Base-by-base conservation (phyloP, 257 asterid genomes). In the Ehretia macrophylla region DNA sequence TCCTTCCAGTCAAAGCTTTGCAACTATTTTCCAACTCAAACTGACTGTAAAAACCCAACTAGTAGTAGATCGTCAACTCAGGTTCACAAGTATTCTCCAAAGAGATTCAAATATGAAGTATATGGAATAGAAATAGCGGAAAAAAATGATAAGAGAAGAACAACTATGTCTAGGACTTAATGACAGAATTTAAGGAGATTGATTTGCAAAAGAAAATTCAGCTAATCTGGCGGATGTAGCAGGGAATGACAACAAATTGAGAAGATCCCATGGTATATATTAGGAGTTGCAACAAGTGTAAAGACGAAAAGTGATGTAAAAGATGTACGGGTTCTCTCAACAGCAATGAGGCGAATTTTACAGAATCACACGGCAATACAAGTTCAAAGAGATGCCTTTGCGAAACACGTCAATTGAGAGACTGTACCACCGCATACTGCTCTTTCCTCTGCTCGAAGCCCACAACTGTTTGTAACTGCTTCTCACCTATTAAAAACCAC, bases 311-410 rank as follows among this genome's bases (percentile, higher is more conserved):
- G 55, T 17, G 27, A 45, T n/a, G 10, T 40, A 20, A 16, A 51
- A 62, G n/a, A 62, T 14, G 11, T 54, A n/a, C 59, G 32, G 51
- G 46, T 38, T 49, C 12, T 10, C 17, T 47, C 6, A 17, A 63
- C 42, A 47, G 39, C 17, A 35, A 40, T 48, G 27, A 10, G 65
- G 19, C 39, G 63, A 50, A 8, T 55, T 77, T 78, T 91, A 91
- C 68, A 91, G 96, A 71, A 91, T 87, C 66, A 91, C 98, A 11
- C 80, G 95, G 80, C 96, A 87, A 70, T 83, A 87, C 79, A 91
- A 79, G 72, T 91, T 85, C 84, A 87, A 72, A 39, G 91, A 80
- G 88, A 85, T 73, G 58, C 82, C 92, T 91, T 80, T 82, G 27
- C 77, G 79, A 64, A 77, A 80, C 32, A 86, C 95, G 22, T 86